Percentiles rank a stretch among this genome's conserved stretches.
Conservation (phyloP, 805 yeast species). For the Ogataea trehaloabstinens region DNA sequence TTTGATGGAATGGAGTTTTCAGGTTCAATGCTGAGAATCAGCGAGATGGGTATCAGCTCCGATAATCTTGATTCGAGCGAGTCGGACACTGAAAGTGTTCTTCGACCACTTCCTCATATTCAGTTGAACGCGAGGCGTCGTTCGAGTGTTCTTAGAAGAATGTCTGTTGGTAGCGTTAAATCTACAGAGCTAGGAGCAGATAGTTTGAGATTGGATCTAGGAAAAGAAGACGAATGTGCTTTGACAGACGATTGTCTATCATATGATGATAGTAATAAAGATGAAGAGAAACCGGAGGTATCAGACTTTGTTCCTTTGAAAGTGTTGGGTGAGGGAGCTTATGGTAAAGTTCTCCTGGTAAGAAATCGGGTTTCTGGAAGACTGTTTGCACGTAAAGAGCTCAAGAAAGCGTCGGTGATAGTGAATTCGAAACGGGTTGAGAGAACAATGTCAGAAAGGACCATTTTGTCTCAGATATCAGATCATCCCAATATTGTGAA, state of each 20-base stretch:
- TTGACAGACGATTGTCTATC: conserved; percentile 10
- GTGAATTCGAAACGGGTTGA: conserved; percentile 54
- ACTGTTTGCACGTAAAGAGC: conserved; percentile 80
- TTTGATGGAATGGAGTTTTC: no score
- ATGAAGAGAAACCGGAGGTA: conserved; percentile 26
- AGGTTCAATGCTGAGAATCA: no score
- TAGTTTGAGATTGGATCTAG: conserved; percentile 10
- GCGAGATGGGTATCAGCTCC: no score
- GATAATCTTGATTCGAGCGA: no score
- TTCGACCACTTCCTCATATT: no score
- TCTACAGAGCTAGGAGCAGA: conserved; percentile 5
- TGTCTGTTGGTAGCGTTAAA: conserved; percentile 25
- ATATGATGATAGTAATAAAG: background rate
- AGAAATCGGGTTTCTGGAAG: conserved; percentile 56
- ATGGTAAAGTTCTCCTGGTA: conserved; percentile 79
- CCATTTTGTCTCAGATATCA: conserved; percentile 58
- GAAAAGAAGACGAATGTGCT: conserved; percentile 7
- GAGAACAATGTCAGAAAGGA: conserved; percentile 74
- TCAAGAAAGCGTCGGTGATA: conserved; percentile 72
- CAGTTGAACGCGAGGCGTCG: conserved; percentile 19
- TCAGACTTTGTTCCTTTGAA: conserved; percentile 66
- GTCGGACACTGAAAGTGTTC: no score
- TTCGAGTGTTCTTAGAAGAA: conserved; percentile 28
- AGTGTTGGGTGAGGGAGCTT: conserved; percentile 83
- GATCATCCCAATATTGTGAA: conserved; percentile 82